These are phyloP conservation scores for Moringa oleifera DNA, from an alignment of 345 rosid species.

Conservation along the genomic window DNA sequence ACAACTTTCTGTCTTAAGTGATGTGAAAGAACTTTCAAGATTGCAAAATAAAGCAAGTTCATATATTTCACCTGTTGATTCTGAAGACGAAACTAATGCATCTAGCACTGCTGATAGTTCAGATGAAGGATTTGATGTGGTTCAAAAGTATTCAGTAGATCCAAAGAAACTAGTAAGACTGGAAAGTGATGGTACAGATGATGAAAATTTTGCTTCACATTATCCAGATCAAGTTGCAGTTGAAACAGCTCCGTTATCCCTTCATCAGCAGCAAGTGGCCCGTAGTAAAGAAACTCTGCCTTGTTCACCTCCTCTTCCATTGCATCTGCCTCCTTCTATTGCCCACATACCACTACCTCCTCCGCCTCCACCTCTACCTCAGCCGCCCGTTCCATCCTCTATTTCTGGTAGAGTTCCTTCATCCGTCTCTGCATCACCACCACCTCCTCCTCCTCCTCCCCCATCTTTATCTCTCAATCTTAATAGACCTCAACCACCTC, in stretches of 20 bases:
- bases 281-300: conserved; percentile 25
- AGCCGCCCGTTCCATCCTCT: conserved; percentile 22
- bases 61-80: conserved; percentile 63
- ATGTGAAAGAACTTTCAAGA: conserved; percentile 76
- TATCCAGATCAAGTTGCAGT: conserved; percentile 28
- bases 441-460: conserved; percentile 17
- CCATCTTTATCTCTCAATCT: conserved; percentile 8
- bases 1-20: conserved; percentile 80
- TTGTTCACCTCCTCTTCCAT: conserved; percentile 21
- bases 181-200: conserved; percentile 37
- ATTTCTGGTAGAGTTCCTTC: conserved; percentile 2
- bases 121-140: conserved; percentile 74
- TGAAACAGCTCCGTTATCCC: conserved; percentile 25
- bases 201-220: conserved; percentile 32
- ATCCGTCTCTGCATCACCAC: conserved; percentile 12
- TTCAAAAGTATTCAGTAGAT: conserved; percentile 35
- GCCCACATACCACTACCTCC: conserved; percentile 4
- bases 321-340: conserved; percentile 15
- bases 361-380: conserved; percentile 14
- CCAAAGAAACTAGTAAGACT: conserved; percentile 12
- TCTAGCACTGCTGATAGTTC: conserved; percentile 94
- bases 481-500: conserved; percentile 13
- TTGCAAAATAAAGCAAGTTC: conserved; percentile 60
- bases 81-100: conserved; percentile 89
- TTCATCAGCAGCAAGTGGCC: conserved; percentile 25